Conservation (phyloP, 2,329 filamentous ascomycete genomes). For the Apiospora pterosperma region DNA sequence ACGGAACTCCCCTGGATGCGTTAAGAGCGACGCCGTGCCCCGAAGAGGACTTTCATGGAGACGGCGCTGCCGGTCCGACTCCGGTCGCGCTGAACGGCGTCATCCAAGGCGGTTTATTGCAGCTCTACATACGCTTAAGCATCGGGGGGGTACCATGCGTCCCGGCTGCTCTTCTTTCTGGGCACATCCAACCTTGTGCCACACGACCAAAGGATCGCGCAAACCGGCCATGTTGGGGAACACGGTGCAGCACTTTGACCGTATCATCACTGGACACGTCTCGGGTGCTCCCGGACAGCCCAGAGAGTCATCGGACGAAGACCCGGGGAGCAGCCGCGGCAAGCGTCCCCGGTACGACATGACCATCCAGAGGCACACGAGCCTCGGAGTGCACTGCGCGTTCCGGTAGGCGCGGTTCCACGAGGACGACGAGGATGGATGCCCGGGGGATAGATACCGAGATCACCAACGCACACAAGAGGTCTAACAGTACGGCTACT, state of each 20-base stretch:
- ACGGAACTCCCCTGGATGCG: too few species aligned
- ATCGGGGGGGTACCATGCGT: neutral
- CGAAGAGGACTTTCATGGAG: constrained; percentile 36
- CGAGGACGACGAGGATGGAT: neutral
- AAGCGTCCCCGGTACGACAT: neutral
- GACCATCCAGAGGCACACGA: neutral
- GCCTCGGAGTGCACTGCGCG: neutral
- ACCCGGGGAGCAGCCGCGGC: neutral
- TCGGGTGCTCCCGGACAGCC: neutral
- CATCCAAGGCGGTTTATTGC: constrained; percentile 11
- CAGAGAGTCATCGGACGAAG: neutral
- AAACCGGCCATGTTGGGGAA: neutral
- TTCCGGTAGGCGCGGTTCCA: neutral
- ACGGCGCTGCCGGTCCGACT: neutral
- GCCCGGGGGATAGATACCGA: neutral
- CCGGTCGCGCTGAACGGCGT: neutral
- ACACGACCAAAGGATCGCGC: neutral
- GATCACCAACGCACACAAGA: neutral
- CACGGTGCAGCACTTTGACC: neutral
- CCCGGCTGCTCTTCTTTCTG: neutral
- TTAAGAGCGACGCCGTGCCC: constrained; percentile 40
- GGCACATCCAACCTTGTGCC: neutral
- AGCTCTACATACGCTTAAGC: constrained; percentile 14
- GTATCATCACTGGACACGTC: neutral
- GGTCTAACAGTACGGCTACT: neutral